Percentiles rank a stretch among this genome's conserved stretches.
phyloP scores from a whole-genome alignment of 306 rosid species.

The Cucumis sativus region Cucumber_9930_V3 NC_026659.2:123001-123500 shows the following conservation, averaged over 20 bases:
- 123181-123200: neutral
- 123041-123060: neutral
- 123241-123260: neutral
- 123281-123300: neutral
- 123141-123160: neutral
- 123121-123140: neutral
- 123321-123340: neutral
- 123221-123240: neutral
- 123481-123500: neutral
- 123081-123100: neutral
- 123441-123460: neutral
- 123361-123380: neutral
- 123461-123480: neutral
- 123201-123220: neutral
- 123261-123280: neutral
- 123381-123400: neutral
- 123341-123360: neutral
- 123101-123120: neutral
- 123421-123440: constrained; percentile 2
- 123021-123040: neutral
- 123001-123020: neutral
- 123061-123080: neutral
- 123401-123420: constrained; percentile 6
- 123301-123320: neutral
- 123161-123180: neutral